Evolutionary conservation across 2,329 filamentous ascomycete species (phyloP), one percentile per base, ranked within the genome.

Genomic region (Diaporthe destruens): DNA sequence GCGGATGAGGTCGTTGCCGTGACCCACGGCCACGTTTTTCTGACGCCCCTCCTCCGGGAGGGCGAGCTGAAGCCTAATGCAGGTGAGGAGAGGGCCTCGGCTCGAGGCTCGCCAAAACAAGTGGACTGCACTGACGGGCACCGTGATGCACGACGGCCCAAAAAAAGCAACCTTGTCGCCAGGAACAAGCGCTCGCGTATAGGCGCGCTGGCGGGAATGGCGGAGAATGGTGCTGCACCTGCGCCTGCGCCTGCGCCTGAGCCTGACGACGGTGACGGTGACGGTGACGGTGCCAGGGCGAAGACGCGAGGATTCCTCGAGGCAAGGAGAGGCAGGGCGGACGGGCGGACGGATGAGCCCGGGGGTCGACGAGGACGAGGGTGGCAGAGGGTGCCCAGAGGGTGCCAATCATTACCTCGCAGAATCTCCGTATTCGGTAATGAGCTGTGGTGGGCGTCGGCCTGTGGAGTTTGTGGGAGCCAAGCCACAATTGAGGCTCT

Each of bases 401-500:
- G 61, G 47, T 65, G 61, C 36, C 61, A 65, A 65, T 65, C 61
- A 65, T 51, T 51, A 39, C 61, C 61, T 65, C 12, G 12, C 61
- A 65, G 20, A 63, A 51, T 51, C 61, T 65, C 61, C 61, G 61
- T 65, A 65, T 65, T 65, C 61, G 61, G 61, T 65, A 65, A 65
- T 65, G 44, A 65, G 49, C 49, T 65, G 44, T 65, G 61, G 44
- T 65, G 61, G 61, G 61, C 61, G 61, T 25, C 61, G 61, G 61
- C 44, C 36, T 65, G 42, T 74, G 72, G 55, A 69, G 29, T 66
- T 51, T 72, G 61, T 65, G 61, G 61, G 53, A 69, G 49, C 66
- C 51, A 67, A 69, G 70, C 70, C 51, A 72, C 69, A 53, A 44
- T 72, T 74, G 72, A 74, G 72, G 72, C 72, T 74, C 72, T 74